These are phyloP conservation scores for Endothia cerciana DNA, from an alignment of 2,329 filamentous ascomycete species.

Conservation along the genomic window DNA sequence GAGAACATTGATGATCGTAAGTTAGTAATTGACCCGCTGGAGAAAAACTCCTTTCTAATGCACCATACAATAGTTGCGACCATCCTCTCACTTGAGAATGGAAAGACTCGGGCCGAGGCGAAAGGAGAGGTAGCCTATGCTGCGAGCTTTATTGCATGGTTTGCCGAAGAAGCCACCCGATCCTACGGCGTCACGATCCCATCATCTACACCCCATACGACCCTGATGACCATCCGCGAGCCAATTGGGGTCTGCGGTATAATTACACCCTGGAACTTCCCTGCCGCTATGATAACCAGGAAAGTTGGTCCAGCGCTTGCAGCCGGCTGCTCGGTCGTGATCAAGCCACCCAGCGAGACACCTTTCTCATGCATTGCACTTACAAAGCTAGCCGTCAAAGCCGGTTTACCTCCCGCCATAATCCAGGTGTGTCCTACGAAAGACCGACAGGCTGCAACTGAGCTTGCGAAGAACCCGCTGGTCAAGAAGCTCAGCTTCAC, in stretches of 20 bases:
- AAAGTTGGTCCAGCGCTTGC: slow-evolving; percentile 59
- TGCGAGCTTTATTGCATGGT: slow-evolving; percentile 65
- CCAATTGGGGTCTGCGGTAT: neutral
- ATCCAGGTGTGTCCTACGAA: neutral
- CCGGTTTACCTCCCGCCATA: neutral
- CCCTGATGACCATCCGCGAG: slow-evolving; percentile 1
- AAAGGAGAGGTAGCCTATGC: slow-evolving; percentile 64
- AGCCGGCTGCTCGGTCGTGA: slow-evolving; percentile 71
- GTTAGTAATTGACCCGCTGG: too few relatives aligned
- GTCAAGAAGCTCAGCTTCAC: slow-evolving; percentile 66
- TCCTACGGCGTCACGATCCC: slow-evolving; percentile 65
- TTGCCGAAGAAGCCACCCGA: slow-evolving; percentile 62
- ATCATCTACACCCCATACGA: slow-evolving; percentile 3
- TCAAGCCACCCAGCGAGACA: slow-evolving; percentile 72
- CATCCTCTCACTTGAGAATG: slow-evolving; percentile 72
- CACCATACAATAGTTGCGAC: slow-evolving; percentile 46
- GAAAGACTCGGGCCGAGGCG: slow-evolving; percentile 65
- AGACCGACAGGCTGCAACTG: slow-evolving; percentile 11
- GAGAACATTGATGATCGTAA: neutral
- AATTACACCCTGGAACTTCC: slow-evolving; percentile 48
- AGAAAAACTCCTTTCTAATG: too few relatives aligned
- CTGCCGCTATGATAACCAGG: slow-evolving; percentile 53
- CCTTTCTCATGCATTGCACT: slow-evolving; percentile 70
- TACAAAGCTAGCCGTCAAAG: slow-evolving; percentile 62
- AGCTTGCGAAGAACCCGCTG: slow-evolving; percentile 18